Evolutionary conservation across 1,139 yeast species (phyloP).

Genomic region (Debaryomycetaceae sp.): DNA sequence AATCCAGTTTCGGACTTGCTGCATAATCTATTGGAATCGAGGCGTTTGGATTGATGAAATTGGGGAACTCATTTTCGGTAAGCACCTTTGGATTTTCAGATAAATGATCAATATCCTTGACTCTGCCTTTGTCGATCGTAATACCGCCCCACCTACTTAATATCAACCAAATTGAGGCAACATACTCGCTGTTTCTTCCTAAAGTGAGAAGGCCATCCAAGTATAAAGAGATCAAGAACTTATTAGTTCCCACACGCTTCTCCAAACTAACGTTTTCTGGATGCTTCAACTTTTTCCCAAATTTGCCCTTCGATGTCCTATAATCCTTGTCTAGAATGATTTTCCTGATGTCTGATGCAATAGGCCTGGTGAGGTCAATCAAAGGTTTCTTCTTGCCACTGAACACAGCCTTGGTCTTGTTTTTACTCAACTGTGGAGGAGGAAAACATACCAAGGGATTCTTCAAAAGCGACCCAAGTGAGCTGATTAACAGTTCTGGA

Average conservation of each 20-base stretch:
- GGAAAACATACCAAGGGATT: constrained; percentile 35
- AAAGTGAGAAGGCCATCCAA: constrained; percentile 32
- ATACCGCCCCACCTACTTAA: constrained; percentile 36
- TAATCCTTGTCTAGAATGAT: constrained; percentile 13
- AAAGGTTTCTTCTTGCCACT: constrained; percentile 23
- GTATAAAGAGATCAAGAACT: constrained; percentile 27
- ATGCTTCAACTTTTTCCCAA: constrained; percentile 16
- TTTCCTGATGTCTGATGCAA: constrained; percentile 16
- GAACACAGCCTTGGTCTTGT: constrained; percentile 20
- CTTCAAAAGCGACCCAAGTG: constrained; percentile 8
- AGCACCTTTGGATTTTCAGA: constrained; percentile 7
- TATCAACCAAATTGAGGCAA: constrained; percentile 26
- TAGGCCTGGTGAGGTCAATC: constrained; percentile 31
- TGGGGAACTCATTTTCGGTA: constrained; percentile 9
- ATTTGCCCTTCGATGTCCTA: constrained; percentile 18
- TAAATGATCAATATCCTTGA: constrained; percentile 1
- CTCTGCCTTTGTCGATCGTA: constrained; percentile 8
- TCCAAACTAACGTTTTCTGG: constrained; percentile 3
- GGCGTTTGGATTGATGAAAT: constrained; percentile 2
- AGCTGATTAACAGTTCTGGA: constrained; percentile 12
- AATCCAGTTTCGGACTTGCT: background rate
- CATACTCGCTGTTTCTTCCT: constrained; percentile 31
- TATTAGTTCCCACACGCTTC: constrained; percentile 20
- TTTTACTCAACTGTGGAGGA: constrained; percentile 23
- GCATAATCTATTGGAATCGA: background rate